Evolutionary conservation across 805 yeast species (phyloP), one percentile per base, ranked within the genome.

Genomic region (Clavispora vitiphila): DNA sequence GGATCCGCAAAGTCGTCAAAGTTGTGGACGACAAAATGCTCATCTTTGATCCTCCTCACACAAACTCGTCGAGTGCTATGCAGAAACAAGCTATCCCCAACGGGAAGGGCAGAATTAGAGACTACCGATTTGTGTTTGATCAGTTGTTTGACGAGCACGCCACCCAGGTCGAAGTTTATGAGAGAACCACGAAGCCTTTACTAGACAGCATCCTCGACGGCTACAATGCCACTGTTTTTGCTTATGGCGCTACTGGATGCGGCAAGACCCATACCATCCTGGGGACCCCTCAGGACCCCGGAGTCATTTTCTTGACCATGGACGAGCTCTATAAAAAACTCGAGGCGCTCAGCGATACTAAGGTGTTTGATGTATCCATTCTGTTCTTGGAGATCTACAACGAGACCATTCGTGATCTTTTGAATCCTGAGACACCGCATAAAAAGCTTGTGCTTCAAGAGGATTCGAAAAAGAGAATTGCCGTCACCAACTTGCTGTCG

Each of bases 231-330:
- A 88, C 96, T 0, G 87, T 90, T 0, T 90, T 90, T 67, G 97
- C 98, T 0, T 90, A 90, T 59, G 98, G 98, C 1, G 95, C 98
- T 22, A 90, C 98, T 0, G 98, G 98, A 0, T 90, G 97, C 61
- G 98, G 98, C n/a, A 90, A 90, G 58, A 90, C 97, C 0, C 88
- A 84, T 58, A 90, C 98, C 0, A 85, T 90, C 24, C 77, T 83
- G 57, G 96, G 96, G 0, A 75, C 81, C 0, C 72, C 80, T 0
- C 76, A 76, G 2, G 64, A 74, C 20, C 96, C 96, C 0, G 96
- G 96, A 0, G 76, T 90, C 11, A 83, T 88, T 0, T 86, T 81
- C 52, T 64, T 82, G 32, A 82, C 96, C 0, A 80, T 87, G 83
- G 70, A 77, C 47, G 95, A 86, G 44, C 65, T 91, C 25, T 89